These are phyloP conservation scores for Aspergillus uvarum DNA, from an alignment of 2,329 filamentous ascomycete species.

Conservation along the genomic window DNA sequence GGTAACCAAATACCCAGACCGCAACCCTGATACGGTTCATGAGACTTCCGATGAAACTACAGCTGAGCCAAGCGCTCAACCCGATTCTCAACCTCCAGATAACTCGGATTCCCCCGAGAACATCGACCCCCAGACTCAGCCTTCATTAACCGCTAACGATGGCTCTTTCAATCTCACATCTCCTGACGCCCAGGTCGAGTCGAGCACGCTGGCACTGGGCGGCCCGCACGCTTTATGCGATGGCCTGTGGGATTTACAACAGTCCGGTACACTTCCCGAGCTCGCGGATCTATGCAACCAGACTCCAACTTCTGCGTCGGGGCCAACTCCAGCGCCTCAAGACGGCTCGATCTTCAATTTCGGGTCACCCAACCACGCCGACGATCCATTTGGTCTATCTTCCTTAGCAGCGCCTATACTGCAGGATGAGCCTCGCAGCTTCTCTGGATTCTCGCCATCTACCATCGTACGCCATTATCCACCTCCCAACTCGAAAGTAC, in stretches of 20 bases:
- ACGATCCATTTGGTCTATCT: conserved; percentile 27
- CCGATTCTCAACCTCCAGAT: not conserved
- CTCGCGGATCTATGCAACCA: conserved; percentile 32
- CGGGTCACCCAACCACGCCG: conserved; percentile 19
- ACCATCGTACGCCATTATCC: conserved; percentile 36
- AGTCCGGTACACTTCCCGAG: conserved; percentile 31
- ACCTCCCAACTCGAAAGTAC: conserved; percentile 21
- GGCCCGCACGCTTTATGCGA: conserved; percentile 26
- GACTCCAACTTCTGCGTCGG: conserved; percentile 21
- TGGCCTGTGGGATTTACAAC: conserved; percentile 34
- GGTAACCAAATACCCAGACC: conserved; percentile 34
- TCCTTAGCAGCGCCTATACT: conserved; percentile 24
- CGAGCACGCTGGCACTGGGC: conserved; percentile 17
- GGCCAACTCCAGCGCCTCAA: conserved; percentile 13
- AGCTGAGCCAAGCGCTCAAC: conserved; percentile 1
- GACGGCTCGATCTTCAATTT: conserved; percentile 21
- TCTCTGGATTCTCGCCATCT: conserved; percentile 34
- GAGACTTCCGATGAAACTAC: conserved; percentile 10
- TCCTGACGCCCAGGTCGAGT: not conserved
- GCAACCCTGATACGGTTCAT: conserved; percentile 9
- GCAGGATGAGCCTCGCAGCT: conserved; percentile 17
- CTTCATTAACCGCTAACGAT: conserved; percentile 13
- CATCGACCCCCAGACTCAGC: conserved; percentile 7
- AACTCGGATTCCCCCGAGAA: conserved; percentile 4
- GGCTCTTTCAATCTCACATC: conserved; percentile 6